These are phyloP conservation scores for Coemansia sp. DNA, from an alignment of 192 early-diverging fungal species.

Conservation along the genomic window DNA sequence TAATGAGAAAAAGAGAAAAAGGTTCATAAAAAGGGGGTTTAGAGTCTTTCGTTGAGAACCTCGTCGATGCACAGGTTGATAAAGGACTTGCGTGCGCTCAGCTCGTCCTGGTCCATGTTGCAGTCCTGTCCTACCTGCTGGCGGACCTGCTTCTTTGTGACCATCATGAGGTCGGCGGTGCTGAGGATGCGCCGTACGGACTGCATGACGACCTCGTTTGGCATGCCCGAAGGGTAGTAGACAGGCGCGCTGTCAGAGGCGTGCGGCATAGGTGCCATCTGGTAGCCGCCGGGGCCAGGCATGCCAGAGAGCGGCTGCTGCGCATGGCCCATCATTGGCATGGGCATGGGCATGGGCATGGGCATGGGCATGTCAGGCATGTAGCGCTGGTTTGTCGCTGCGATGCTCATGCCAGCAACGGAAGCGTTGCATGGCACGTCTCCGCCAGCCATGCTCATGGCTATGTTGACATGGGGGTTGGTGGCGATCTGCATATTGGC, in stretches of 20 bases:
- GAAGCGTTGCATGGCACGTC: conserved; percentile 31
- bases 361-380: conserved; percentile 16
- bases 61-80: conserved; percentile 88
- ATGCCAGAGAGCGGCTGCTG: background rate
- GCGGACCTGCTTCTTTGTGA: conserved; percentile 98
- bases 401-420: conserved; percentile 23
- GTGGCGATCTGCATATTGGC: conserved; percentile 47
- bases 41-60: conserved; percentile 50
- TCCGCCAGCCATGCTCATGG: conserved; percentile 42
- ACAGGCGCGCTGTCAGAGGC: conserved; percentile 15
- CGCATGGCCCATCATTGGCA: conserved; percentile 1
- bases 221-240: conserved; percentile 55
- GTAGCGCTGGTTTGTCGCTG: conserved; percentile 17
- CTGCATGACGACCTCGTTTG: conserved; percentile 71
- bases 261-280: conserved; percentile 9
- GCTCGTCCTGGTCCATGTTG: conserved; percentile 71
- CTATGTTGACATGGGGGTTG: conserved; percentile 26
- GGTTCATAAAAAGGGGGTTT: background rate
- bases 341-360: background rate
- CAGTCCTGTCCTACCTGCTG: conserved; percentile 82
- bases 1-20: background rate
- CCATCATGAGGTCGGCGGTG: conserved; percentile 93
- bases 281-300: conserved; percentile 2
- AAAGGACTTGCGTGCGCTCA: conserved; percentile 79
- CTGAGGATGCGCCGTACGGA: conserved; percentile 77